Conservation (phyloP, 192 early-diverging fungal species). For the Blastocladiella britannica region DNA sequence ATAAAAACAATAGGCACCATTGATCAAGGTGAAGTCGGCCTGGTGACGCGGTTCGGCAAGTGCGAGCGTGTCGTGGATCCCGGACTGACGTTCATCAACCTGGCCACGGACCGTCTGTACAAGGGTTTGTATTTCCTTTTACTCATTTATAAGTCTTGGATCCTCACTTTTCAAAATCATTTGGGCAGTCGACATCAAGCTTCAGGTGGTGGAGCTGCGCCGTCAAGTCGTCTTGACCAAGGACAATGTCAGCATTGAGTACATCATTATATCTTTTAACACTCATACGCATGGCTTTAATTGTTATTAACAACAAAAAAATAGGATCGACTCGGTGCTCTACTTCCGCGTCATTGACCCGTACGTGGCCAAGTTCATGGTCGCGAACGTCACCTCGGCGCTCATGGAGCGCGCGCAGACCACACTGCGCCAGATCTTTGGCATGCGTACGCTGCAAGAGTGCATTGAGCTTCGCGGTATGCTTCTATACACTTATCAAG, state of each 20-base stretch:
- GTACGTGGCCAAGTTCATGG: constrained; percentile 57
- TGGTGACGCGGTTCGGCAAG: background rate
- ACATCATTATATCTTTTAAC: no score
- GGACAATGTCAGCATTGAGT: constrained; percentile 67
- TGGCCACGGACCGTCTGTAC: no score
- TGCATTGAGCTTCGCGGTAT: constrained; percentile 56
- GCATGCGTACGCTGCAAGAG: constrained; percentile 64
- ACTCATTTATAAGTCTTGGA: no score
- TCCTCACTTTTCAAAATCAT: no score
- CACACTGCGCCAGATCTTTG: constrained; percentile 66
- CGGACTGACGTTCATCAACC: background rate
- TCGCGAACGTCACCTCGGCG: constrained; percentile 51
- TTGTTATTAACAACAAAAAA: no score
- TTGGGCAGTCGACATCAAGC: constrained; percentile 41
- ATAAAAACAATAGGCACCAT: no score
- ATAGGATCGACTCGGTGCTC: constrained; percentile 66
- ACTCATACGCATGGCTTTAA: no score
- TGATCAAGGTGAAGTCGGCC: background rate
- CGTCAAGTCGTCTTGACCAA: constrained; percentile 65
- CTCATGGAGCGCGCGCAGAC: constrained; percentile 77
- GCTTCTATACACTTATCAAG: no score
- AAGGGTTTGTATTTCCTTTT: no score
- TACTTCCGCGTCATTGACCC: constrained; percentile 74
- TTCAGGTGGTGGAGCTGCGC: constrained; percentile 40
- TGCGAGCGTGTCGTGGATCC: background rate